Evolutionary conservation across 306 rosid genomes (phyloP).

Genomic region (Cyclanthera cordifolia): DNA sequence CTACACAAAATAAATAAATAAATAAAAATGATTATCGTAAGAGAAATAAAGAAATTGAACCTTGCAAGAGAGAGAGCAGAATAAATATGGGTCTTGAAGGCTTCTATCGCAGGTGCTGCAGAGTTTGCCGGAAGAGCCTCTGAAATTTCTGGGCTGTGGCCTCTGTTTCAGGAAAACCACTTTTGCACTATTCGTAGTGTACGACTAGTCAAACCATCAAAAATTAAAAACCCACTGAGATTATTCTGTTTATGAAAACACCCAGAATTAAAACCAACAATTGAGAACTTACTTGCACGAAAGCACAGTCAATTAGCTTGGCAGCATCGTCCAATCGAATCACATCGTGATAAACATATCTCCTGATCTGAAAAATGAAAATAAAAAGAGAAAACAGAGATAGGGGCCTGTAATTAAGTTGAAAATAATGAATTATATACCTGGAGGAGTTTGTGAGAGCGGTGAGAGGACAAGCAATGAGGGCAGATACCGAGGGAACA

Average conservation of each 20-base stretch:
- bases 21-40: too few species aligned
- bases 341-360: constrained; percentile 77
- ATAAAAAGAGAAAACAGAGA: not conserved
- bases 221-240: not conserved
- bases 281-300: constrained; percentile 54
- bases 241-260: not conserved
- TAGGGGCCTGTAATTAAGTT: too few species aligned
- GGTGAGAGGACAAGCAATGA: constrained; percentile 65
- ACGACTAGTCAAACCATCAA: constrained; percentile 47
- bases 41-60: constrained; percentile 13
- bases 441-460: constrained; percentile 78
- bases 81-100: constrained; percentile 69
- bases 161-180: constrained; percentile 82
- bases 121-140: constrained; percentile 67
- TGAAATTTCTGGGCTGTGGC: constrained; percentile 47
- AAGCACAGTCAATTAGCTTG: constrained; percentile 58
- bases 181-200: constrained; percentile 80
- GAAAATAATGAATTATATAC: constrained; percentile 14
- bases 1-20: not conserved
- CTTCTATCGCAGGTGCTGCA: constrained; percentile 82
- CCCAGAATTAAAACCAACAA: not conserved
- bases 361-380: constrained; percentile 66
- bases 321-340: constrained; percentile 66
- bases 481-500: constrained; percentile 86
- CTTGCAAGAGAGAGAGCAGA: constrained; percentile 92